phyloP scores from a whole-genome alignment of 495 filamentous ascomycete species.

The Podospora tetraspora region DNA sequence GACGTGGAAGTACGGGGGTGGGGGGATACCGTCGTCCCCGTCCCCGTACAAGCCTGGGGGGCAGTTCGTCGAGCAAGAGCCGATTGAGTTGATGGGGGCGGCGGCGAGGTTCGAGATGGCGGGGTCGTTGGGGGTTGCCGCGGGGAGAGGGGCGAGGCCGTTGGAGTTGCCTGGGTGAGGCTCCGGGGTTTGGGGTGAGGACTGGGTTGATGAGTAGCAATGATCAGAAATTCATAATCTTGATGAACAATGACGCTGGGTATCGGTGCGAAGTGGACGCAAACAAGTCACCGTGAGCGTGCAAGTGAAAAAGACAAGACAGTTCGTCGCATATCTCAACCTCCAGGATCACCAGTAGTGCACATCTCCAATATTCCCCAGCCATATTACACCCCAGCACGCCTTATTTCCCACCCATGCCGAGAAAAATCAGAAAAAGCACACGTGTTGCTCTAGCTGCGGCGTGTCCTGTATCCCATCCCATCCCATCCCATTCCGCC shows the following conservation, averaged over 20 bases:
- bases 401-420: not conserved
- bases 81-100: not conserved
- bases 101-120: not conserved
- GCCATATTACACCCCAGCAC: not conserved
- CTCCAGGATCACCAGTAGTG: not conserved
- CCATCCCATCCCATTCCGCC: not conserved
- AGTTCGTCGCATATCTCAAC: not conserved
- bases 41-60: not conserved
- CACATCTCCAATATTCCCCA: not conserved
- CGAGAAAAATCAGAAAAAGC: not conserved
- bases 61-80: not conserved
- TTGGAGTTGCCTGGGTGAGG: not conserved
- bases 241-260: not conserved
- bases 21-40: not conserved
- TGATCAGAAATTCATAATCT: not conserved
- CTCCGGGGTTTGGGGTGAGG: no score
- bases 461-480: not conserved
- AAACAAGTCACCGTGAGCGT: not conserved
- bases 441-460: not conserved
- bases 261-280: not conserved
- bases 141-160: not conserved
- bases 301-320: not conserved
- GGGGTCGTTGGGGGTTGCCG: not conserved
- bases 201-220: not conserved
- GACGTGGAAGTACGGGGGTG: not conserved